phyloP scores from a whole-genome alignment of 2,329 filamentous ascomycete species.

The Aureobasidium sp. region DNA sequence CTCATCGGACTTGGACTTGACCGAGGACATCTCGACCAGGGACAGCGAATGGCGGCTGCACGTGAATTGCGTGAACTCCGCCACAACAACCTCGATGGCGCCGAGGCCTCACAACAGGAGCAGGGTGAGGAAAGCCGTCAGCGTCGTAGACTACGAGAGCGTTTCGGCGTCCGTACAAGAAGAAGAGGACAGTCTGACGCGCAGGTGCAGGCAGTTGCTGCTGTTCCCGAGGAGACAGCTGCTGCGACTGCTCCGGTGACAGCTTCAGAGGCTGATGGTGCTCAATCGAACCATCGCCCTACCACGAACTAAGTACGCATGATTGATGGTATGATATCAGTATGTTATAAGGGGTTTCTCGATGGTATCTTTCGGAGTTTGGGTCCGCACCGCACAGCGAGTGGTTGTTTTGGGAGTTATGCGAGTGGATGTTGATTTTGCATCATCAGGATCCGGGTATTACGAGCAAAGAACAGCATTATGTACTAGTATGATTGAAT shows the following conservation, averaged over 20 bases:
- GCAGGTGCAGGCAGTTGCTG: background rate
- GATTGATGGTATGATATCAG: background rate
- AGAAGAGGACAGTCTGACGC: constrained; percentile 23
- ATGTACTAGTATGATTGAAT: constrained; percentile 6
- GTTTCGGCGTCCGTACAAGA: constrained; percentile 26
- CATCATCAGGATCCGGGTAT: background rate
- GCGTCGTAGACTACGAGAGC: constrained; percentile 21
- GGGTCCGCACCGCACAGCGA: background rate
- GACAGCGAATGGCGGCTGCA: constrained; percentile 38
- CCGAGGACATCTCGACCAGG: constrained; percentile 34
- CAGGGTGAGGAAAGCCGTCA: constrained; percentile 19
- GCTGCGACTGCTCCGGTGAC: background rate
- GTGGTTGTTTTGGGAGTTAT: background rate
- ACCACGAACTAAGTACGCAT: background rate
- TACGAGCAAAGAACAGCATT: background rate
- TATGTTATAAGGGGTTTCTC: background rate
- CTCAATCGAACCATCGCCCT: background rate
- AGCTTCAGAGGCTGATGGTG: background rate
- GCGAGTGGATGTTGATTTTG: background rate
- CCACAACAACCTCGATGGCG: constrained; percentile 14
- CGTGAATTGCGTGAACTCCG: constrained; percentile 25
- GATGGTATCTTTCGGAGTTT: background rate
- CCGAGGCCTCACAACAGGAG: constrained; percentile 11
- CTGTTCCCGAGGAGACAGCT: background rate
- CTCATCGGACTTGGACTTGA: constrained; percentile 37